These are phyloP conservation scores for Colletotrichum tanaceti DNA, from an alignment of 2,329 filamentous ascomycete genomes.

Conservation along the genomic window DNA sequence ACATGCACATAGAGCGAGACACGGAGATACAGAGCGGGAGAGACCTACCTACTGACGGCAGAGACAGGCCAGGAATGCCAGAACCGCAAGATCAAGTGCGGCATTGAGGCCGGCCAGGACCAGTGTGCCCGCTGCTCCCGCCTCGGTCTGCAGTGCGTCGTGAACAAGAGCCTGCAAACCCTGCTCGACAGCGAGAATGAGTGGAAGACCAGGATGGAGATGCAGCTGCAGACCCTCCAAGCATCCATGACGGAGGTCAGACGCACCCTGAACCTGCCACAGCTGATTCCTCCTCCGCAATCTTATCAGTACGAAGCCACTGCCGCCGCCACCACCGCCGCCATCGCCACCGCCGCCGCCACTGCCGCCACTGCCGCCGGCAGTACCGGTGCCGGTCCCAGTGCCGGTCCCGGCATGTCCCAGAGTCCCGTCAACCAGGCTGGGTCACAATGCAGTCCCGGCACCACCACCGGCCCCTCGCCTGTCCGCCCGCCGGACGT, in stretches of 20 bases:
- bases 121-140: slow-evolving; percentile 62
- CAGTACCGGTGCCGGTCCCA: background rate
- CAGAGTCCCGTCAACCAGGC: slow-evolving; percentile 36
- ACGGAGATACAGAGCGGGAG: too few species aligned
- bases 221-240: slow-evolving; percentile 45
- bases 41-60: background rate
- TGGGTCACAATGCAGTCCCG: slow-evolving; percentile 39
- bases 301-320: slow-evolving; percentile 10
- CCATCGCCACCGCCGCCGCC: too few species aligned
- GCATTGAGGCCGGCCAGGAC: slow-evolving; percentile 57
- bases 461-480: slow-evolving; percentile 39
- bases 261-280: slow-evolving; percentile 41
- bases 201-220: slow-evolving; percentile 52
- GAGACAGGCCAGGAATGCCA: slow-evolving; percentile 57
- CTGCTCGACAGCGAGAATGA: slow-evolving; percentile 65
- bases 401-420: too few species aligned
- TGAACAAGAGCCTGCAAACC: slow-evolving; percentile 67
- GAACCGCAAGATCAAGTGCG: slow-evolving; percentile 66
- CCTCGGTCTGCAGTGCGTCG: slow-evolving; percentile 62
- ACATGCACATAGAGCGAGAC: too few species aligned
- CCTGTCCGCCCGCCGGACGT: slow-evolving; percentile 42
- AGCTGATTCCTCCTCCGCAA: slow-evolving; percentile 13
- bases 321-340: too few species aligned
- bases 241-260: slow-evolving; percentile 46
- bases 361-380: too few species aligned